These are phyloP conservation scores for Glaciozyma antarctica DNA, from an alignment of 768 basidiomycete genomes.

Conservation along the genomic window DNA sequence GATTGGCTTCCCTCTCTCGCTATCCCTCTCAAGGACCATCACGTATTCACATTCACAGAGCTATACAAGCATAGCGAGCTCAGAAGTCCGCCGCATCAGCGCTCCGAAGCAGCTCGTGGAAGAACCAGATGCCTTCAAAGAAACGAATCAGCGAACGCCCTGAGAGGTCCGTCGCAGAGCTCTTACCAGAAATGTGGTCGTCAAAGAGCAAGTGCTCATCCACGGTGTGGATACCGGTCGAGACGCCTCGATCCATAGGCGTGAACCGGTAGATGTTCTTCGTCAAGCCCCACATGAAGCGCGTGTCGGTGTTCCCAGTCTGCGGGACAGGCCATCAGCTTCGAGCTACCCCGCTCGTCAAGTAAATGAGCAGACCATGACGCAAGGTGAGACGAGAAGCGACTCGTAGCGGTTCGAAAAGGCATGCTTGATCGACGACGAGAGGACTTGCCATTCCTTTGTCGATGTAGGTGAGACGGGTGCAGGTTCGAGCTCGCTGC, in stretches of 20 bases:
- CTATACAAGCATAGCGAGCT: not conserved
- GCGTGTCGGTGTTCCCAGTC: conserved; percentile 40
- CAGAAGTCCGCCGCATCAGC: not conserved
- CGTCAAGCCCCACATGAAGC: conserved; percentile 38
- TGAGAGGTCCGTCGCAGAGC: conserved; percentile 1
- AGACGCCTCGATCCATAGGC: conserved; percentile 25
- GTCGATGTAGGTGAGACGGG: conserved; percentile 6
- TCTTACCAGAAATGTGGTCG: conserved; percentile 38
- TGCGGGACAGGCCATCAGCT: not conserved
- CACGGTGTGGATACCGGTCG: conserved; percentile 39
- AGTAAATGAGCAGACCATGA: conserved; percentile 27
- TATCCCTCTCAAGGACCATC: too few species aligned
- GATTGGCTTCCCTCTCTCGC: too few species aligned
- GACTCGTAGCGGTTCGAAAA: conserved; percentile 34
- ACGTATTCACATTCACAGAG: too few species aligned
- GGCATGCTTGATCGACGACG: conserved; percentile 37
- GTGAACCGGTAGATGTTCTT: conserved; percentile 40
- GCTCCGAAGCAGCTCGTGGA: conserved; percentile 1
- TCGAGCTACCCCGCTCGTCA: not conserved
- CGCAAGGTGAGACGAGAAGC: conserved; percentile 38
- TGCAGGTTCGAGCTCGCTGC: conserved; percentile 1
- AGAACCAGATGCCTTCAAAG: not conserved
- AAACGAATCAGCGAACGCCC: not conserved
- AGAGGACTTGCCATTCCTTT: conserved; percentile 31
- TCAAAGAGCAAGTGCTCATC: conserved; percentile 38